Percentiles rank a stretch among this genome's conserved stretches.
Conservation (phyloP, 176 grass and related monocot species). For the Tillandsia leiboldiana region DNA sequence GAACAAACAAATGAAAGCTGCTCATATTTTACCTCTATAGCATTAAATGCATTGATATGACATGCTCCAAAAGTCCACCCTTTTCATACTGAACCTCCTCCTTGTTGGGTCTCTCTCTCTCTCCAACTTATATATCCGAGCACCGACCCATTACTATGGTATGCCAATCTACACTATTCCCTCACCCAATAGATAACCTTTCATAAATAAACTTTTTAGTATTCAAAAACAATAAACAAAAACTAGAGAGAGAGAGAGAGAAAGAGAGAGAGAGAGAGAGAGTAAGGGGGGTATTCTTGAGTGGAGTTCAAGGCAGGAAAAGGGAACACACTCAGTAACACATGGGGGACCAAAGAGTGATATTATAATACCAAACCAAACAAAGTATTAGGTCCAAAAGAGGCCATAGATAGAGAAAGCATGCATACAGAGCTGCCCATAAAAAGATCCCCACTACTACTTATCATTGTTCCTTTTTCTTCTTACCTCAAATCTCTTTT, state of each 20-base stretch:
- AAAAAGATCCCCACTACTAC: too few species aligned
- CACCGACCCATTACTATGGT: background rate
- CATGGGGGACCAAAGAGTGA: background rate
- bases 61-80: slow-evolving; percentile 4
- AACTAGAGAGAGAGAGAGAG: slow-evolving; percentile 4
- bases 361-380: background rate
- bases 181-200: background rate
- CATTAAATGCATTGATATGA: slow-evolving; percentile 2
- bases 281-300: slow-evolving; percentile 4
- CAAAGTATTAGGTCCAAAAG: background rate
- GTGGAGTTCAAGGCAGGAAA: slow-evolving; percentile 5
- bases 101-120: background rate
- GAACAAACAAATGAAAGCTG: slow-evolving; percentile 1
- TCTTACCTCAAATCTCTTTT: too few species aligned
- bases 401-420: background rate
- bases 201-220: background rate
- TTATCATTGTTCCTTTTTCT: too few species aligned
- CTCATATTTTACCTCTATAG: background rate
- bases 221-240: background rate
- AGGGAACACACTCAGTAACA: slow-evolving; percentile 1
- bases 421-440: background rate
- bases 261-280: background rate
- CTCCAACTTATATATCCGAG: background rate
- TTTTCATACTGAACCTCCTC: slow-evolving; percentile 1
- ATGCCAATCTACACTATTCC: background rate